Conservation (phyloP, 805 yeast genomes). For the Peterozyma xylosa region DNA sequence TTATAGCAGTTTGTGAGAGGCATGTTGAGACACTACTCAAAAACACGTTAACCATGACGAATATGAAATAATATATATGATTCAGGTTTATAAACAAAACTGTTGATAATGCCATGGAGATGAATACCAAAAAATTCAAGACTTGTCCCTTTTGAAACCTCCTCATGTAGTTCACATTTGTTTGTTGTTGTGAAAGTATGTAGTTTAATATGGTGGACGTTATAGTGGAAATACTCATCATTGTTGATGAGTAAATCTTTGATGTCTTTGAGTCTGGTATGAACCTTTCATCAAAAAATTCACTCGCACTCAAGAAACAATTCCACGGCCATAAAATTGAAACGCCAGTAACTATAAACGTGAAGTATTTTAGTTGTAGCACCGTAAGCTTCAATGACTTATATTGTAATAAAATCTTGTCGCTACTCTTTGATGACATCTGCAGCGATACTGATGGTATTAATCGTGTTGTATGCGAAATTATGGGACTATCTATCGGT, state of each 20-base stretch:
- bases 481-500: too few relatives aligned
- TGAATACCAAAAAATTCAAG: conserved; percentile 51
- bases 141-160: conserved; percentile 57
- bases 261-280: conserved; percentile 40
- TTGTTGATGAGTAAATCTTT: conserved; percentile 63
- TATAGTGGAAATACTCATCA: conserved; percentile 82
- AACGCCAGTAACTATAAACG: conserved; percentile 65
- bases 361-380: conserved; percentile 33
- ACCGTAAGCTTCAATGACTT: conserved; percentile 11
- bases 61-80: conserved; percentile 35
- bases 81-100: conserved; percentile 24
- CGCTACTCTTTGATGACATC: neutral
- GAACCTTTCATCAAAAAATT: conserved; percentile 65
- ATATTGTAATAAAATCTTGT: conserved; percentile 4
- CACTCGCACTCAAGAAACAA: conserved; percentile 78
- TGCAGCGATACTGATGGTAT: too few relatives aligned
- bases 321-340: conserved; percentile 97
- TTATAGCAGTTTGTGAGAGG: conserved; percentile 79
- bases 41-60: conserved; percentile 57
- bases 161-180: conserved; percentile 44
- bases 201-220: conserved; percentile 54
- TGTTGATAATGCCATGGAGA: conserved; percentile 47
- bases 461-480: too few relatives aligned
- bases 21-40: conserved; percentile 71
- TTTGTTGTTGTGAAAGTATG: conserved; percentile 59